These are phyloP conservation scores for Raffaelea arxii DNA, from an alignment of 2,329 filamentous ascomycete genomes.

Conservation along the genomic window DNA sequence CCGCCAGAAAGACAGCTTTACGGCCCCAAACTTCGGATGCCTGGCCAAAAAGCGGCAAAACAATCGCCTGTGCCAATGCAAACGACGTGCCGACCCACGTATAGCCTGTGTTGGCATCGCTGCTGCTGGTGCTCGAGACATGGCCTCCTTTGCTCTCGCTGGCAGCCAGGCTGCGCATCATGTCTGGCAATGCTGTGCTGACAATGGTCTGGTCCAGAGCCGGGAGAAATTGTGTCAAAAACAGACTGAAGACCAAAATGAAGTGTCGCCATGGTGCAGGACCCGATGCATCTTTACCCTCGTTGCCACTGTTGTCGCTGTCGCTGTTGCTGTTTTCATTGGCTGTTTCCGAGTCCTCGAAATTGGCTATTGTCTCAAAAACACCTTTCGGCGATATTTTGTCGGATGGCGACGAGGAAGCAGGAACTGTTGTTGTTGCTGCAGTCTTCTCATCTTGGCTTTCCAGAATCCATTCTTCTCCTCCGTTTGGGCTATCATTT, in stretches of 20 bases:
- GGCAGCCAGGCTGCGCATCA: background rate
- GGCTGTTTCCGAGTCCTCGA: no score
- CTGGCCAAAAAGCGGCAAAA: background rate
- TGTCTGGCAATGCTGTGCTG: background rate
- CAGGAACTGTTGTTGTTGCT: no score
- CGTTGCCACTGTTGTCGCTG: no score
- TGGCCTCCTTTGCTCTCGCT: no score
- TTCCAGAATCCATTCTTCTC: no score
- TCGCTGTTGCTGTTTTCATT: no score
- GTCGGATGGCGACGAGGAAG: no score
- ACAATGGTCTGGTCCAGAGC: background rate
- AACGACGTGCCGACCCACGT: background rate
- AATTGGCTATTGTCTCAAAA: no score
- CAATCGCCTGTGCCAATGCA: background rate
- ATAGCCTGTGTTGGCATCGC: background rate
- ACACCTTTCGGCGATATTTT: no score
- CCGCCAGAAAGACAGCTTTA: background rate
- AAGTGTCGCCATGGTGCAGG: background rate
- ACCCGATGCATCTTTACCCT: no score
- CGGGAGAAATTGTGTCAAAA: background rate
- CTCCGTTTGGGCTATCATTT: no score
- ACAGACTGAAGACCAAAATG: background rate
- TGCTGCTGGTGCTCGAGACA: background rate
- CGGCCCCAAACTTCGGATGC: background rate
- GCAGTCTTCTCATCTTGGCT: no score